A percentile compares a stretch with the other conserved stretches of the same genome.
These are phyloP conservation scores for Licmophora abbreviata DNA, from an alignment of 108 stramenopile genomes.

Conservation along the genomic window DNA sequence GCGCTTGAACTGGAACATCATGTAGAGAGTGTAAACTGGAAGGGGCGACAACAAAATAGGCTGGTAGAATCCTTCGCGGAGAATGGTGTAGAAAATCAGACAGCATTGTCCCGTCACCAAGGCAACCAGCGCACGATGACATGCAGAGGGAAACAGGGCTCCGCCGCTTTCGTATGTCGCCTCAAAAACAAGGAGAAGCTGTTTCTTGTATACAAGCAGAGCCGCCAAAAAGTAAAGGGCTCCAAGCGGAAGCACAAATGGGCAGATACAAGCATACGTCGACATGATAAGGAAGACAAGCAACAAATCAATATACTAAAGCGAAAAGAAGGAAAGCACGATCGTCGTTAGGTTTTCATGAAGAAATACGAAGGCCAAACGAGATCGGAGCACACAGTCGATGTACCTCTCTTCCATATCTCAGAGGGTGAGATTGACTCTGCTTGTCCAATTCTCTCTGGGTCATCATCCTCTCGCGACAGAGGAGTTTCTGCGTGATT, in stretches of 20 bases:
- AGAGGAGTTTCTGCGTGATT: conserved; percentile 45
- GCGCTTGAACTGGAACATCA: conserved; percentile 37
- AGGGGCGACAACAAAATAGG: conserved; percentile 31
- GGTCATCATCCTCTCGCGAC: conserved; percentile 53
- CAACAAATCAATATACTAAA: conserved; percentile 42
- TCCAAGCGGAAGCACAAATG: conserved; percentile 76
- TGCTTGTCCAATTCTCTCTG: conserved; percentile 70
- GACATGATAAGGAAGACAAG: conserved; percentile 72
- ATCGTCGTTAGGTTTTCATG: background rate
- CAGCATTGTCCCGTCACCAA: conserved; percentile 37
- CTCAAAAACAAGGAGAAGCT: conserved; percentile 71
- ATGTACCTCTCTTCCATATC: conserved; percentile 39
- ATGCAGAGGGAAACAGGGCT: conserved; percentile 49
- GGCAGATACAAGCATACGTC: conserved; percentile 69
- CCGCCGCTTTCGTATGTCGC: conserved; percentile 59
- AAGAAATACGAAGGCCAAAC: background rate
- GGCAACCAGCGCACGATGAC: conserved; percentile 42
- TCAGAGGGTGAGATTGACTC: conserved; percentile 19
- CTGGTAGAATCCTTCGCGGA: conserved; percentile 35
- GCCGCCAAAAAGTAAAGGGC: conserved; percentile 68
- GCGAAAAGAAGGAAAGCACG: background rate
- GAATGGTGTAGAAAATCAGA: conserved; percentile 34
- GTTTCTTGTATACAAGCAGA: conserved; percentile 84
- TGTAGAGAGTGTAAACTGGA: conserved; percentile 36
- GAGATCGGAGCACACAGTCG: conserved; percentile 7